These are phyloP conservation scores for Climacium dendroides DNA, from an alignment of 225 moss, liverwort and hornwort species.

Conservation along the genomic window DNA sequence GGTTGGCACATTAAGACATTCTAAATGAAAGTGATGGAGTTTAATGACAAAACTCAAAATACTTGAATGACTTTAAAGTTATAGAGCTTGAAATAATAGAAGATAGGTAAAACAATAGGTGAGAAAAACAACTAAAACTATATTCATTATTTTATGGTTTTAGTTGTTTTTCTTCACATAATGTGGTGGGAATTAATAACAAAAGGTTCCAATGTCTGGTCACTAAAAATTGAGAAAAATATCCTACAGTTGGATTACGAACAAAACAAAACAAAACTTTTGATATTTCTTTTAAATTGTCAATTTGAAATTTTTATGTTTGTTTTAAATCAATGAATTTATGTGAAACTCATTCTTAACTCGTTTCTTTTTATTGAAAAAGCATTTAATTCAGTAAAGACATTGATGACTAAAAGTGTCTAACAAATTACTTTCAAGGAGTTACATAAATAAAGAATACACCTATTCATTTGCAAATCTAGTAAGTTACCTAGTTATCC, in stretches of 20 bases:
- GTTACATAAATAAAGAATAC: background rate
- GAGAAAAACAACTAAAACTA: too few relatives aligned
- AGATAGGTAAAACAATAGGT: background rate
- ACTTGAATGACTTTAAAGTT: background rate
- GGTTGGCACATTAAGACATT: fast-evolving
- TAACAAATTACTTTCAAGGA: fast-evolving
- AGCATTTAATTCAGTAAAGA: fast-evolving
- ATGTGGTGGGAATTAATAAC: fast-evolving
- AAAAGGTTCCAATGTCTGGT: fast-evolving
- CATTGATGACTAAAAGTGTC: background rate
- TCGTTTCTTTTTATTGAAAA: background rate
- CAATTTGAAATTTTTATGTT: too few relatives aligned
- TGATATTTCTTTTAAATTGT: fast-evolving
- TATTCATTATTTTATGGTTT: background rate
- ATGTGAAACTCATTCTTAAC: fast-evolving
- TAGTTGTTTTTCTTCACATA: background rate
- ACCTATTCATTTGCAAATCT: background rate
- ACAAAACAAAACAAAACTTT: background rate
- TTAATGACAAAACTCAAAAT: background rate
- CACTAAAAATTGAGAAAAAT: too few relatives aligned
- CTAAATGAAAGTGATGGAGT: too few relatives aligned
- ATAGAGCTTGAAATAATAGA: background rate
- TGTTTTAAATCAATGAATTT: background rate
- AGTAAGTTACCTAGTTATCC: background rate
- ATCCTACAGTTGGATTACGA: background rate